These are phyloP conservation scores for Asterella californica DNA, from an alignment of 225 moss, liverwort and hornwort genomes.

Conservation along the genomic window DNA sequence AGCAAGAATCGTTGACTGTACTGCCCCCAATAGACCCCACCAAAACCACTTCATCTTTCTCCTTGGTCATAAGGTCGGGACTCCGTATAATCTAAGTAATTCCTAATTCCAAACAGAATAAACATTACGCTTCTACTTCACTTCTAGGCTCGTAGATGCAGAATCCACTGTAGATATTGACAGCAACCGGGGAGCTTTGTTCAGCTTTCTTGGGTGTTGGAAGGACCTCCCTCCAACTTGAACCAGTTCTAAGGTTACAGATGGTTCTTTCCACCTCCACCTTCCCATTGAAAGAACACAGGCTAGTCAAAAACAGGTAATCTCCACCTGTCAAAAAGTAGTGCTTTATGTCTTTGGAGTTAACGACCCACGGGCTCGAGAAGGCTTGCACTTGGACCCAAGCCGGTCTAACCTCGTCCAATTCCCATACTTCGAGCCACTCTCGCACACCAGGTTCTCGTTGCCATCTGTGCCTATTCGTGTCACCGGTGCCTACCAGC, in stretches of 20 bases:
- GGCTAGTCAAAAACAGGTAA: slow-evolving; percentile 5
- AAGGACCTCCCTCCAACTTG: slow-evolving; percentile 17
- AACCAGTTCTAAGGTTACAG: slow-evolving; percentile 18
- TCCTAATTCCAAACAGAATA: background rate
- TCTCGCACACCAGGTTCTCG: slow-evolving; percentile 13
- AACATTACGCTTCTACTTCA: slow-evolving; percentile 14
- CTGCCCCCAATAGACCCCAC: no score
- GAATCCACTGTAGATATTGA: slow-evolving; percentile 12
- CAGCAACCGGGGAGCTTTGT: slow-evolving; percentile 7
- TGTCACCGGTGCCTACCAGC: slow-evolving; percentile 11
- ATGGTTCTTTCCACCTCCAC: slow-evolving; percentile 15
- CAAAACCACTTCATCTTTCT: no score
- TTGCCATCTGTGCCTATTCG: slow-evolving; percentile 10
- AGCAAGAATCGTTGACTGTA: no score
- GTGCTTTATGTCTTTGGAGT: slow-evolving; percentile 11
- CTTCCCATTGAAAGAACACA: background rate
- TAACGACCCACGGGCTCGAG: slow-evolving; percentile 11
- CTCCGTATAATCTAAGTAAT: background rate
- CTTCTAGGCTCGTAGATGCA: slow-evolving; percentile 21
- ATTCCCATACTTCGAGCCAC: slow-evolving; percentile 15
- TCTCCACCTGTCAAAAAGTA: slow-evolving; percentile 14
- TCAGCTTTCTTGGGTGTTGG: slow-evolving; percentile 9
- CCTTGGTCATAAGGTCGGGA: no score
- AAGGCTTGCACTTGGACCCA: slow-evolving; percentile 19
- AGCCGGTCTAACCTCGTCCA: slow-evolving; percentile 1